Percentiles rank a stretch among this genome's conserved stretches.
Evolutionary conservation across 495 filamentous ascomycete genomes (phyloP).

Genomic region (Copromyces sp.): DNA sequence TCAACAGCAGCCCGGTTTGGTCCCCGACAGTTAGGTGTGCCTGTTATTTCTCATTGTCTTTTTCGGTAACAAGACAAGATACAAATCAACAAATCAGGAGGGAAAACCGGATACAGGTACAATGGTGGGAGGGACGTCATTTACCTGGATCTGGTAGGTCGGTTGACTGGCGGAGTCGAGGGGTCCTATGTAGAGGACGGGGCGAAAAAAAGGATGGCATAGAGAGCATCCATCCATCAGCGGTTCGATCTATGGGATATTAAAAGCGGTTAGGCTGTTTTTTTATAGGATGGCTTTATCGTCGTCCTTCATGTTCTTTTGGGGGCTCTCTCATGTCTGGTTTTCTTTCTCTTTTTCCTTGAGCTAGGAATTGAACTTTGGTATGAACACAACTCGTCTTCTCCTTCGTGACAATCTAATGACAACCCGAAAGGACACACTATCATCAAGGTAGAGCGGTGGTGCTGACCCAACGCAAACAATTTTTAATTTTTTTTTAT

Average conservation of each 20-base stretch:
- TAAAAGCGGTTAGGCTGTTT: background rate
- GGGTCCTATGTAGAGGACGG: background rate
- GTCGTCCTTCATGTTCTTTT: background rate
- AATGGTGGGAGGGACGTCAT: constrained; percentile 45
- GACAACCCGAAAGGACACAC: too few relatives aligned
- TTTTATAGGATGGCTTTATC: background rate
- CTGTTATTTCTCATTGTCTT: constrained; percentile 1
- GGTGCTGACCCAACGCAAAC: too few relatives aligned
- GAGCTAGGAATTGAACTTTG: background rate
- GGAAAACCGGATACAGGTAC: constrained; percentile 4
- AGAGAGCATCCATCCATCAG: background rate
- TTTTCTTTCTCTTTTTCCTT: background rate
- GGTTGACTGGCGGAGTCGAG: too few relatives aligned
- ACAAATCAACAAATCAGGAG: constrained; percentile 9
- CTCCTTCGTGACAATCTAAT: too few relatives aligned
- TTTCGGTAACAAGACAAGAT: background rate
- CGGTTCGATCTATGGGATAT: background rate
- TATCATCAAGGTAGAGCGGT: too few relatives aligned
- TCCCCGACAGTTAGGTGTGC: constrained; percentile 40
- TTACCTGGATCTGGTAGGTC: background rate
- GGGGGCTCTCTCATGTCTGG: background rate
- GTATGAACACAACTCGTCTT: background rate
- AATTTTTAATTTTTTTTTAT: too few relatives aligned
- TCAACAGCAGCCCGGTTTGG: constrained; percentile 7
- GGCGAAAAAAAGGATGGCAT: background rate